Percentiles rank a stretch among this genome's conserved stretches.
phyloP scores from a whole-genome alignment of 495 filamentous ascomycete genomes.

The Lophiotrema nucula region DNA sequence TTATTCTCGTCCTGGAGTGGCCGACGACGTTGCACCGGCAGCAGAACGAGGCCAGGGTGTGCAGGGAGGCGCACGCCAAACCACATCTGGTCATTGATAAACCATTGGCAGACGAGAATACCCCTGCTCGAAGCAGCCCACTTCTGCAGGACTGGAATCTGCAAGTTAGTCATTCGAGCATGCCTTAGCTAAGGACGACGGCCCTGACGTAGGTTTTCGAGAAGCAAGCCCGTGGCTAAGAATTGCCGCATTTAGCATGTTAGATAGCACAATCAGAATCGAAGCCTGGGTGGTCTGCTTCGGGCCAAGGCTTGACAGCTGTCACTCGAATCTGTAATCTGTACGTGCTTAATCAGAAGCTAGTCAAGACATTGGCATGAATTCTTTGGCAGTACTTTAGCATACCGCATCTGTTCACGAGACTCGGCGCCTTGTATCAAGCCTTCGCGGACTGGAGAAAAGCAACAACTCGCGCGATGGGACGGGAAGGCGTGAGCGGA shows the following conservation, averaged over 20 bases:
- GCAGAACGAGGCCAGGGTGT: slow-evolving; percentile 18
- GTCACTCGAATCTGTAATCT: too few species aligned
- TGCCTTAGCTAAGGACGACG: slow-evolving; percentile 8
- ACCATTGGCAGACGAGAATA: slow-evolving; percentile 4
- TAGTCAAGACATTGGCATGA: too few species aligned
- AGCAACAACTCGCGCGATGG: too few species aligned
- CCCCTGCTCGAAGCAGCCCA: neutral
- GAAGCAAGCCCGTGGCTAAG: neutral
- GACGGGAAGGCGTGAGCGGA: too few species aligned
- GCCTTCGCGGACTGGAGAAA: too few species aligned
- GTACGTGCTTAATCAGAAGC: too few species aligned
- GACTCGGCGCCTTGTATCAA: too few species aligned
- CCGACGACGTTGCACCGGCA: slow-evolving; percentile 24
- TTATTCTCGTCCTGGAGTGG: slow-evolving; percentile 30
- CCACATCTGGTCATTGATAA: slow-evolving; percentile 23
- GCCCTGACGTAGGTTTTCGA: neutral
- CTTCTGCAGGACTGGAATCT: neutral
- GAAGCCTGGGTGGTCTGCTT: neutral
- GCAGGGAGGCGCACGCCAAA: slow-evolving; percentile 24
- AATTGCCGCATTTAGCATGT: neutral
- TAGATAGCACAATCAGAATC: too few species aligned
- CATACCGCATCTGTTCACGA: too few species aligned
- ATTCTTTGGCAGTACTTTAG: too few species aligned
- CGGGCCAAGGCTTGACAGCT: neutral
- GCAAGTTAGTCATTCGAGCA: slow-evolving; percentile 19